Evolutionary conservation across 768 basidiomycete species (phyloP), one percentile per base, ranked within the genome.

Genomic region (Mycena sanguinolenta): DNA sequence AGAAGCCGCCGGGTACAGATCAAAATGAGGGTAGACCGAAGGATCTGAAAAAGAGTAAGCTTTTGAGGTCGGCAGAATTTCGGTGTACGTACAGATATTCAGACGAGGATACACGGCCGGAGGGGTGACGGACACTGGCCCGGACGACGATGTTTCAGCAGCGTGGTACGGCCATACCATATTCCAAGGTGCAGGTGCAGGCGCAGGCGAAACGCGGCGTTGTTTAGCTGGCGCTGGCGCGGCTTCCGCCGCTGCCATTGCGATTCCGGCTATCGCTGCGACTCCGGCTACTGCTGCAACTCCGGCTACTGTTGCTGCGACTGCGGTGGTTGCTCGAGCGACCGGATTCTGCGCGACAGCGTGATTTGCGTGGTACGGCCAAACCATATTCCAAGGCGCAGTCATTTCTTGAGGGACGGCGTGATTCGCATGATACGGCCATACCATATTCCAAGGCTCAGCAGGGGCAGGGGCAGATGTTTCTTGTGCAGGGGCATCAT

Each of bases 11-110:
- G 79, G 80, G 75, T 83, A 84, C 42, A 81, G 73, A 63, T 78
- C 68, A 50, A 82, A 75, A 65, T 79, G 60, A 50, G 83, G 82
- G 72, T 83, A 84, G 49, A 77, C 61, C 32, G 74, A 58, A 25
- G 78, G 76, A 63, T 79, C 80, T 80, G 53, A 46, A 10, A 39
- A 54, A 14, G 36, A 44, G 58, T 30, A 28, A 60, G 30, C 28
- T 36, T 53, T 12, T 12, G 16, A 19, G 7, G 49, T 32, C 21
- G 10, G 14, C 25, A 14, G 13, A 7, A 44, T 42, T 64, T 39
- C 16, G 27, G 16, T 10, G 14, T 42, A 42, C 39, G 32, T 57
- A 54, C 34, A 63, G 57, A 57, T 67, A 62, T 32, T 59, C 55
- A 57, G 66, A 75, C 57, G 25, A 23, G 62, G 53, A 30, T 63